These are phyloP conservation scores for Aspergillus campestris DNA, from an alignment of 495 filamentous ascomycete species.

Conservation along the genomic window DNA sequence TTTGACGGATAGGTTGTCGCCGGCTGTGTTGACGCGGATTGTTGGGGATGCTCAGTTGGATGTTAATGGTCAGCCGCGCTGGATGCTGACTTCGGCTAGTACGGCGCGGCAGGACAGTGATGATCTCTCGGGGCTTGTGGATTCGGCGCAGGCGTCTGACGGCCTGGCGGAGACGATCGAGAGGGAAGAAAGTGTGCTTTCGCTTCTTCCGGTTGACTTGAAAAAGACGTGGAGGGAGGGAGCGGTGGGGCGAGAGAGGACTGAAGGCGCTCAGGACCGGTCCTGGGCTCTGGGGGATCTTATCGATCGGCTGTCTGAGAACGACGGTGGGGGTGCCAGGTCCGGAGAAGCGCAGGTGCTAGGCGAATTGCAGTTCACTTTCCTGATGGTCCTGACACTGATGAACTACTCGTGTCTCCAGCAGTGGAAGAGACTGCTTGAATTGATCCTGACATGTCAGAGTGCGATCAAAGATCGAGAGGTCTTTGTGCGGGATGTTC, in stretches of 20 bases:
- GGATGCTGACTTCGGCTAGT: constrained; percentile 41
- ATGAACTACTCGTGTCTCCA: constrained; percentile 80
- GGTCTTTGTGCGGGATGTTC: constrained; percentile 48
- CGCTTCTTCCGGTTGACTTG: constrained; percentile 40
- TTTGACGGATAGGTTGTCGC: constrained; percentile 34
- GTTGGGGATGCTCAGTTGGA: constrained; percentile 27
- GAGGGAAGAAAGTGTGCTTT: constrained; percentile 34
- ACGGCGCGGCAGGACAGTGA: constrained; percentile 38
- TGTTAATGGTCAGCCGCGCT: constrained; percentile 31
- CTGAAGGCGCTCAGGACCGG: constrained; percentile 61
- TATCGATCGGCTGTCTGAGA: constrained; percentile 25
- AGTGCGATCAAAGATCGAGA: constrained; percentile 48
- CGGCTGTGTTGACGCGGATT: constrained; percentile 31
- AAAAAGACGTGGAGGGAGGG: constrained; percentile 60
- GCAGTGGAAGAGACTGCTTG: constrained; percentile 76
- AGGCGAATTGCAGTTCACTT: constrained; percentile 84
- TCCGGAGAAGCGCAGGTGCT: constrained; percentile 45
- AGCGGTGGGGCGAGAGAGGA: constrained; percentile 63
- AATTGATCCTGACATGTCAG: constrained; percentile 61
- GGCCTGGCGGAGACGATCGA: constrained; percentile 2
- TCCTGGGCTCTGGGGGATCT: constrained; percentile 59
- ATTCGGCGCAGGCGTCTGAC: constrained; percentile 4
- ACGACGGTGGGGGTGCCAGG: constrained; percentile 9
- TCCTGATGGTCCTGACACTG: constrained; percentile 70
- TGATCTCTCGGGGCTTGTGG: constrained; percentile 41